Base-by-base conservation (phyloP, 805 yeast species). In the Zygotorulaspora florentina region DNA sequence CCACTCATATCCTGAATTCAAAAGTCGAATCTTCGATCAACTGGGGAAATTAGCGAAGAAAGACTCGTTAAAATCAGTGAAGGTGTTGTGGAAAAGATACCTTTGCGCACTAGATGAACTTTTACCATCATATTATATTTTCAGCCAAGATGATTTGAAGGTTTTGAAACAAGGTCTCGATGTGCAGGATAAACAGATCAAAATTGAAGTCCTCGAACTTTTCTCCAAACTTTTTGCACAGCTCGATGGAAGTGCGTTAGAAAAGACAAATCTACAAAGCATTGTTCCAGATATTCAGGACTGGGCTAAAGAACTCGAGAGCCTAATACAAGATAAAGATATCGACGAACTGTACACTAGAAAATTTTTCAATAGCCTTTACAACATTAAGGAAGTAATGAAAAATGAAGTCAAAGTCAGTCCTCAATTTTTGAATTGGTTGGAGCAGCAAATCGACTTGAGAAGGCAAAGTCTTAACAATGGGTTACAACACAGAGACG, bases 341-440 rank as follows among this genome's bases (percentile, higher is more conserved):
- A 48, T 58, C 23, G 71, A 69, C 34, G 76, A 75, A 39, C 55
- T 58, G 5, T 75, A 75, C 27, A 56, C 76, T n/a, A 66, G 72
- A 39, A 48, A 64, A 1, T 65, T 77, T 20, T 72, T 79, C 53
- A 64, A 68, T 30, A 58, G 62, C 28, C 52, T 75, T 17, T 66
- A 66, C 35, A 53, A 60, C 8, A 44, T 76, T 34, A 70, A 72
- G 47, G 46, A 57, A 8, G 53, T 62, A 16, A 59, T 62, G 35
- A 47, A 54, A 16, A 51, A 54, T 2, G 52, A 66, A 0, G 62
- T 73, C 28, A 65, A 67, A 18, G 63, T 69, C 1, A 59, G 61
- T 15, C 57, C 65, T 10, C 70, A 67, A 1, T 87, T 87, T 53
- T 47, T 85, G 37, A 65, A 72, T 17, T 87, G 95, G 95, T 62